phyloP scores from a whole-genome alignment of 352 stramenopile genomes.

The Globisporangium cystogenes region DNA sequence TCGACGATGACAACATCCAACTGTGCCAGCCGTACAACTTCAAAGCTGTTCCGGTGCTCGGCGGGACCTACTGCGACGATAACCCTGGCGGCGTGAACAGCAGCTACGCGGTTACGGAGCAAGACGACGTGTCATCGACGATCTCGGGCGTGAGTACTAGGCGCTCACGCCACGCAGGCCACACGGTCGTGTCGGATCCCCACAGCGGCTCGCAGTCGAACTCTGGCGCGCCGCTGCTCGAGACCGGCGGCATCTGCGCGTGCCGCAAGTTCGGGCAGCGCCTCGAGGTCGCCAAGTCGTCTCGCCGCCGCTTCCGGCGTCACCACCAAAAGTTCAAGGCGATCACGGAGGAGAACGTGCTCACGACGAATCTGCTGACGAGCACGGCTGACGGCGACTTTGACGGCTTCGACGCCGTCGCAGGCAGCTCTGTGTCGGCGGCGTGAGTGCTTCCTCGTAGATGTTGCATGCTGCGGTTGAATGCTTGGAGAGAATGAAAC shows the following conservation, averaged over 20 bases:
- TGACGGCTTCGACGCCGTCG: not conserved
- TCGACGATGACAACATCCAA: constrained; percentile 23
- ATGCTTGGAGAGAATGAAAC: not conserved
- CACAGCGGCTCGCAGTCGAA: constrained; percentile 1
- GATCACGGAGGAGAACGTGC: constrained; percentile 17
- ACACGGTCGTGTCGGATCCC: not conserved
- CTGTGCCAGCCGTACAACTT: constrained; percentile 13
- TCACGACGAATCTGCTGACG: constrained; percentile 14
- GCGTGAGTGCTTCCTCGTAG: not conserved
- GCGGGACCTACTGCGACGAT: not conserved
- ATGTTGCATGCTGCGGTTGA: not conserved
- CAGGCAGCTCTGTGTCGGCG: not conserved
- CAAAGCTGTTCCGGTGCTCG: constrained; percentile 5
- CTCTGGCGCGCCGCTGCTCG: not conserved
- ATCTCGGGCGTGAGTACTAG: not conserved
- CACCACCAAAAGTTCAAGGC: constrained; percentile 12
- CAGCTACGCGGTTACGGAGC: constrained; percentile 20
- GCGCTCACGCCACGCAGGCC: not conserved
- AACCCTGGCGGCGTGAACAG: constrained; percentile 10
- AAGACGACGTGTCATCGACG: not conserved
- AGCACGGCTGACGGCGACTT: not conserved
- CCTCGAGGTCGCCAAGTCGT: constrained; percentile 14
- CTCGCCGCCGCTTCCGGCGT: constrained; percentile 14
- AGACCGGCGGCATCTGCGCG: constrained; percentile 19
- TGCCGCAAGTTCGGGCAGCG: constrained; percentile 36